A percentile compares a stretch with the other conserved stretches of the same genome.
phyloP scores from a whole-genome alignment of 2,329 filamentous ascomycete species.

The Talaromyces albobiverticillius region DNA sequence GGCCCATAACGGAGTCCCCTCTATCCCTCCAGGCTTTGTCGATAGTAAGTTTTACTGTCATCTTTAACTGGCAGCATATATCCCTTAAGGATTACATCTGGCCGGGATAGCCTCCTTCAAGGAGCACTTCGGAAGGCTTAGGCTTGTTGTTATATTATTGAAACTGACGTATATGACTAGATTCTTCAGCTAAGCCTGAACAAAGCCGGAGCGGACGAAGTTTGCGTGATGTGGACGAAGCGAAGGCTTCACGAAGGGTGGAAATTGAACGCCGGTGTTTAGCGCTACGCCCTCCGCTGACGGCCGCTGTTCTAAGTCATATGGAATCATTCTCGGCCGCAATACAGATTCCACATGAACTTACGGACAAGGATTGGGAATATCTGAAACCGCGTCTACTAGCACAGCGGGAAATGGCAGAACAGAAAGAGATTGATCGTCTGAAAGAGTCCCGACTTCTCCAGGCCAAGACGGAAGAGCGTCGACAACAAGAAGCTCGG shows the following conservation, averaged over 20 bases:
- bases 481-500: conserved; percentile 47
- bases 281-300: conserved; percentile 64
- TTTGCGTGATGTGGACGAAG: conserved; percentile 60
- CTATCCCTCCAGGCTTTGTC: not conserved
- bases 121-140: not conserved
- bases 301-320: conserved; percentile 60
- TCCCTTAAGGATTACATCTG: not conserved
- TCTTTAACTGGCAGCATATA: not conserved
- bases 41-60: not conserved
- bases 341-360: conserved; percentile 64
- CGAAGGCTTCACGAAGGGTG: conserved; percentile 61
- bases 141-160: not conserved
- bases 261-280: conserved; percentile 72
- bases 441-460: conserved; percentile 47
- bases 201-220: conserved; percentile 48
- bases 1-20: not conserved
- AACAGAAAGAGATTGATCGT: conserved; percentile 52
- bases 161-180: not conserved
- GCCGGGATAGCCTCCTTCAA: not conserved
- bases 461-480: conserved; percentile 47
- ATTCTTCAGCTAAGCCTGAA: conserved; percentile 4
- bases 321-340: conserved; percentile 74
- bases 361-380: conserved; percentile 69
- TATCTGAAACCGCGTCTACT: conserved; percentile 65
- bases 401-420: conserved; percentile 63